phyloP scores from a whole-genome alignment of 148 eudicot species.

The Drosera capensis region DNA sequence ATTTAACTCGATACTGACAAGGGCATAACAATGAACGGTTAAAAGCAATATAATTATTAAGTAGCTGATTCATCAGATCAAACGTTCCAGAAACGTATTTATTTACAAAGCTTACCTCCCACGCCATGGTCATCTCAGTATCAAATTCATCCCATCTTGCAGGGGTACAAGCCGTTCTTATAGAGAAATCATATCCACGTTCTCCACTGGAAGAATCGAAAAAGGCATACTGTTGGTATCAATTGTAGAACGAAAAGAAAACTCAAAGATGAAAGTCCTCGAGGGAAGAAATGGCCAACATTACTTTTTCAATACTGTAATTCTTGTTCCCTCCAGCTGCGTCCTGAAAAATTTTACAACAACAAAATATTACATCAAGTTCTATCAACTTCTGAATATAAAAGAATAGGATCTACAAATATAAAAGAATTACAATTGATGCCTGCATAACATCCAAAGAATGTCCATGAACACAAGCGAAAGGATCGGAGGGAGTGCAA shows the following conservation, averaged over 20 bases:
- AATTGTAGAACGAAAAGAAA: conserved; percentile 1
- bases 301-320: conserved; percentile 67
- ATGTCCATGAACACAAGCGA: neutral
- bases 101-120: conserved; percentile 51
- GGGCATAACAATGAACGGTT: no score
- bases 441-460: no score
- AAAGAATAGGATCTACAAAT: neutral
- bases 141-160: conserved; percentile 88
- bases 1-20: no score
- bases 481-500: neutral
- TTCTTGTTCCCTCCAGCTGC: conserved; percentile 92
- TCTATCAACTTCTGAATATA: no score
- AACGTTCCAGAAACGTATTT: no score
- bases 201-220: conserved; percentile 48
- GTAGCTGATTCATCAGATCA: no score
- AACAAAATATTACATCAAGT: conserved; percentile 7
- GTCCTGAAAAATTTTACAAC: conserved; percentile 37
- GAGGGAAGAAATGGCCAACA: conserved; percentile 1
- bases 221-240: conserved; percentile 4
- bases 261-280: conserved; percentile 3
- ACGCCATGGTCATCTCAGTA: conserved; percentile 74
- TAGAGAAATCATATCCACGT: conserved; percentile 68
- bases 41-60: no score
- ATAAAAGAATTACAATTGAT: no score
- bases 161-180: conserved; percentile 91